Evolutionary conservation across 2,329 filamentous ascomycete species (phyloP), one percentile per base, ranked within the genome.

Genomic region (Stachybotrys chartarum): DNA sequence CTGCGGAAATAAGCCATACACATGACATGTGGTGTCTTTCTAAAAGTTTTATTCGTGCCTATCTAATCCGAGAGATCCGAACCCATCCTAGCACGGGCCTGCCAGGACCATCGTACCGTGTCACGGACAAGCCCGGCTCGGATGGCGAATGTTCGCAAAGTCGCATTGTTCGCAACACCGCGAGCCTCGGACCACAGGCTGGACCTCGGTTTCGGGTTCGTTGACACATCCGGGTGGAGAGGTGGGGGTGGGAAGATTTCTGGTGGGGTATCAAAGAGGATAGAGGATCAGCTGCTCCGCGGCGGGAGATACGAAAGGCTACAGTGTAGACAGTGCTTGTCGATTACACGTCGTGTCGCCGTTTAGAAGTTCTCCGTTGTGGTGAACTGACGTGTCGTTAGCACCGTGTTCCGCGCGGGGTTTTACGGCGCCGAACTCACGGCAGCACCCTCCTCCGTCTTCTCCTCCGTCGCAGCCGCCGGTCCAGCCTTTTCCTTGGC

Each of bases 331-430:
- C 24, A 24, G 24, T 24, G 24, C 24, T 24, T 24, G 24, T 24
- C 24, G 24, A 24, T 24, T 24, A 24, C 24, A 24, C 24, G 7
- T 47, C 10, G n/a, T 10, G 24, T 50, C 3, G 4, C 39, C 31
- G 54, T 51, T 59, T 59, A 64, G 48, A 64, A 63, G 24, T 62
- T 55, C 50, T 64, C 61, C 50, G 51, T 58, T 7, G 63, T 64
- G n/a, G 60, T 57, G 42, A 64, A 56, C 63, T 64, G 32, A 11
- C 10, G 18, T 42, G 8, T 42, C 35, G 35, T 42, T 14, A 42
- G 35, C 35, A 42, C 14, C 10, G 35, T 14, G 10, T 10, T 42
- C 35, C 35, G 35, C 35, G 35, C 35, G 35, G 14, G 14, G 35
- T 42, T 24, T 24, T 42, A 14, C 35, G 45, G 10, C 45, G 10